phyloP scores from a whole-genome alignment of 2,329 filamentous ascomycete genomes.

The Ceratocystis ficicola region DNA sequence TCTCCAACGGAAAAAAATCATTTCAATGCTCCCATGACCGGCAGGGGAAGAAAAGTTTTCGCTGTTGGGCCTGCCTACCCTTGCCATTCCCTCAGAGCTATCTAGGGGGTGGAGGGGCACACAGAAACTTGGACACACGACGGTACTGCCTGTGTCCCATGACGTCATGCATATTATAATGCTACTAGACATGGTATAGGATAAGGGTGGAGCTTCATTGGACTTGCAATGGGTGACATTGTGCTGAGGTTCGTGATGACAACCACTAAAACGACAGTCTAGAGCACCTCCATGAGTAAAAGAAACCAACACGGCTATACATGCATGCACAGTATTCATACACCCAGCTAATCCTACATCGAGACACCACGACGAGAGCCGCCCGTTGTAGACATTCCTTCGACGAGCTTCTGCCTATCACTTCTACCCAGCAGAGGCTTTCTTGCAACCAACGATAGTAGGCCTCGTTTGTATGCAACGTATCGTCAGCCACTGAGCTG shows the following conservation, averaged over 20 bases:
- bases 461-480: slow-evolving; percentile 2
- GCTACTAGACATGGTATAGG: slow-evolving; percentile 3
- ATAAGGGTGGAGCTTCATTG: neutral
- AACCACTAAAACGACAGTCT: neutral
- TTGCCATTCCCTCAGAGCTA: neutral
- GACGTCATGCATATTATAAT: neutral
- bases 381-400: neutral
- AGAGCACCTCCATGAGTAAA: neutral
- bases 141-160: neutral
- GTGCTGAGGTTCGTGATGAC: neutral
- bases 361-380: neutral
- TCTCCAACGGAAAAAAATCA: too few relatives aligned
- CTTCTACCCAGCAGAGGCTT: neutral
- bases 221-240: neutral
- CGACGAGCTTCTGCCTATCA: neutral
- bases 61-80: neutral
- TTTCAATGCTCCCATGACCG: neutral
- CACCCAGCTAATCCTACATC: neutral
- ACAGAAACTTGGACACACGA: neutral
- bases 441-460: neutral
- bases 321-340: neutral
- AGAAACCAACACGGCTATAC: neutral
- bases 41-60: neutral
- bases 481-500: slow-evolving; percentile 5
- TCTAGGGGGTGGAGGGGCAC: neutral